Evolutionary conservation across 257 asterid genomes (phyloP).

Genomic region (Schizonepeta tenuifolia): DNA sequence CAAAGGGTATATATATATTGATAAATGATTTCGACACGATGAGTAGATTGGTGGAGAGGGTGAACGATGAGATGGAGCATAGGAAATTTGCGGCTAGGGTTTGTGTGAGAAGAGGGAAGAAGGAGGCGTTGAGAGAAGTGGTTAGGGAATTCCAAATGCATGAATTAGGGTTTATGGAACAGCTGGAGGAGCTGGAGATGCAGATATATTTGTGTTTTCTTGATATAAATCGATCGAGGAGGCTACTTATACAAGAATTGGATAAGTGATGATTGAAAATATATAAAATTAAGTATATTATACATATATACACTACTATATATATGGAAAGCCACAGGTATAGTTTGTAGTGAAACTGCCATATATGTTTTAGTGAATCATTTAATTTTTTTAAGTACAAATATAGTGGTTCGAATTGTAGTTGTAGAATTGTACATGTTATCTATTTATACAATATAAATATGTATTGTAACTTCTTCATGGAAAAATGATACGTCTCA

Average conservation of each 20-base stretch:
- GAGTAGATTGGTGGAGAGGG: constrained; percentile 50
- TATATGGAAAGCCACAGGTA: background rate
- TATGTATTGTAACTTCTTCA: no score
- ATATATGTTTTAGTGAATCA: background rate
- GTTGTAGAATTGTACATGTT: background rate
- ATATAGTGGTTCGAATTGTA: background rate
- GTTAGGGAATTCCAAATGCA: constrained; percentile 47
- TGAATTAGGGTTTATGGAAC: constrained; percentile 45
- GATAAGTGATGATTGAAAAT: background rate
- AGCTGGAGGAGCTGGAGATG: constrained; percentile 69
- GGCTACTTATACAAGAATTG: constrained; percentile 48
- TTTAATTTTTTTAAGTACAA: background rate
- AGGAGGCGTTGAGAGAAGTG: constrained; percentile 55
- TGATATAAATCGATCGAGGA: constrained; percentile 64
- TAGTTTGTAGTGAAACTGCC: no score
- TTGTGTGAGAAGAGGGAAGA: constrained; percentile 50
- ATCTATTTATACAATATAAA: no score
- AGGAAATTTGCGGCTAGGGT: constrained; percentile 47
- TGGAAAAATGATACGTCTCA: no score
- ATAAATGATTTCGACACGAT: constrained; percentile 68
- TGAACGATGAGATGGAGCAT: constrained; percentile 65
- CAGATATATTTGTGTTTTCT: constrained; percentile 66
- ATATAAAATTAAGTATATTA: background rate
- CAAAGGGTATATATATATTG: constrained; percentile 61
- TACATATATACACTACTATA: no score